A percentile compares a stretch with the other conserved stretches of the same genome.
Evolutionary conservation across 2,329 filamentous ascomycete species (phyloP).

Genomic region (Stemphylium lycopersici): DNA sequence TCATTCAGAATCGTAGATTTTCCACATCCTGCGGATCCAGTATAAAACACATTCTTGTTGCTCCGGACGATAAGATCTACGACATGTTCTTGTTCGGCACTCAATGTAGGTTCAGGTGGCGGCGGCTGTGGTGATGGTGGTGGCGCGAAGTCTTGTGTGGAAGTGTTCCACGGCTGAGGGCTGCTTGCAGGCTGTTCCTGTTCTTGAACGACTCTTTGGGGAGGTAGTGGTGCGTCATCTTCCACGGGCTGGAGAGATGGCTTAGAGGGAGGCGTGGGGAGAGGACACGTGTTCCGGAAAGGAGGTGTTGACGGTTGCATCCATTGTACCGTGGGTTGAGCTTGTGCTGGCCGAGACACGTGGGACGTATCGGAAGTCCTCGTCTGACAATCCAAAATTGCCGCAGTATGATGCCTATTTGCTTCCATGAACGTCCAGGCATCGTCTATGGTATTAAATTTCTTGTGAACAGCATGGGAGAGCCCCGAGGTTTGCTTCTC

Average conservation of each 20-base stretch:
- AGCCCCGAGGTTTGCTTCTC: conserved; percentile 74
- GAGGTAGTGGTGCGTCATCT: neutral
- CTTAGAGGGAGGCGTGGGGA: neutral
- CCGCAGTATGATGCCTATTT: conserved; percentile 25
- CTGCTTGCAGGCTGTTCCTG: neutral
- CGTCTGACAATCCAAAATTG: neutral
- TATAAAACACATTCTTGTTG: conserved; percentile 67
- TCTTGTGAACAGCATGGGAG: conserved; percentile 59
- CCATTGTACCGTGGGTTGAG: neutral
- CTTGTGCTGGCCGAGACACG: neutral
- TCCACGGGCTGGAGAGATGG: neutral
- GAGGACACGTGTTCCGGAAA: neutral
- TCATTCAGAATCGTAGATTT: conserved; percentile 63
- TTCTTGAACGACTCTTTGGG: neutral
- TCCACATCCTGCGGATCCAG: conserved; percentile 66
- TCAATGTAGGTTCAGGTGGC: conserved; percentile 43
- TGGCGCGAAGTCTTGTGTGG: neutral
- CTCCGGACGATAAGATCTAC: conserved; percentile 57
- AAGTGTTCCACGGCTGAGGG: neutral
- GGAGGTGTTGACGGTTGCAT: neutral
- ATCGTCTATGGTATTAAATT: conserved; percentile 61
- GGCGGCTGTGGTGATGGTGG: conserved; percentile 3
- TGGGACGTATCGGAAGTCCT: neutral
- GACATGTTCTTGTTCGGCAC: conserved; percentile 56
- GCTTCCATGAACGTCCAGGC: conserved; percentile 75